Evolutionary conservation across 2,329 filamentous ascomycete species (phyloP), one percentile per base, ranked within the genome.

Genomic region (Colletotrichum higginsianum): DNA sequence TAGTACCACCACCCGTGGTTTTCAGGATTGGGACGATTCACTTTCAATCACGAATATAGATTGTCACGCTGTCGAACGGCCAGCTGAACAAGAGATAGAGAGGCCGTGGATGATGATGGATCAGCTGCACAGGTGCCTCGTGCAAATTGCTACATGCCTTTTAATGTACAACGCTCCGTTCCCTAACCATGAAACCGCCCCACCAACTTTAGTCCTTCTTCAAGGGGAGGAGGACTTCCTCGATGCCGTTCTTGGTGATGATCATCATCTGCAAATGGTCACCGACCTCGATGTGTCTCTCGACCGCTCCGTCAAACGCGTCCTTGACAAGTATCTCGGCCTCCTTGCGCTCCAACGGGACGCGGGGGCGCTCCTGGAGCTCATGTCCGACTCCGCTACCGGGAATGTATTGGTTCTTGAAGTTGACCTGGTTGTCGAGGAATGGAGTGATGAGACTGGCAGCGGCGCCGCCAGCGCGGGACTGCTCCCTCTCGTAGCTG

Each of bases 381-480:
- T 91, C 92, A 83, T 98, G 93, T 53, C 96, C 96, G 72, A 90
- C 89, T 68, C 94, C 95, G 77, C 93, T 96, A 57, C 92, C 94
- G 13, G 96, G 95, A 67, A 96, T 88, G 81, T 98, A 97, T 86
- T 98, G 96, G 83, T 99, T 99, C 90, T 98, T 99, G 88, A 96
- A 96, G 86, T 98, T 98, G 86, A 99, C 96, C 85, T 99, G 97
- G 83, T 99, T 99, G 84, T 99, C 96, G 79, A 99, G 85, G 88
- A 99, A 99, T 1, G 96, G 96, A 94, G 98, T 99, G 84, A 99
- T 99, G 83, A 99, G 86, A 79, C 94, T 96, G 65, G 94, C 93
- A 23, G 95, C 95, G 16, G 96, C 95, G 78, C 96, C 96, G 52
- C 94, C 96, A 46, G 96, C 95, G 75, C 96, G 91, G 86, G 95